Percentiles rank a stretch among this genome's conserved stretches.
Conservation (phyloP, 176 grass and related monocot species). For the Carex scoparia region DNA sequence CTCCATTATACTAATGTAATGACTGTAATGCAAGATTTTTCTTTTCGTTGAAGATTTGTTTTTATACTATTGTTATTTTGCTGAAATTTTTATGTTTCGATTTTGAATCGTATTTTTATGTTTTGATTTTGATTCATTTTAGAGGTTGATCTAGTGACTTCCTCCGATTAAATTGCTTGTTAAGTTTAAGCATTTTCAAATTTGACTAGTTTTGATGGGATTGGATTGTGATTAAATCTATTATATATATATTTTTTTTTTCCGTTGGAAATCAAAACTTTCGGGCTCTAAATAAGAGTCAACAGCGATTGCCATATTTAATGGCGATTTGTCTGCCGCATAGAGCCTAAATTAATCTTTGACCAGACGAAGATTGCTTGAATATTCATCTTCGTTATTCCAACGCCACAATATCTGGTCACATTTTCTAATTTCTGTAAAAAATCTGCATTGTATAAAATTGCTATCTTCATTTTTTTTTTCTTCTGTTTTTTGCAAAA, state of each 20-base stretch:
- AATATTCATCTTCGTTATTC: conserved; percentile 28
- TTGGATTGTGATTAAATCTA: too few species aligned
- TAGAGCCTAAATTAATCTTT: conserved; percentile 33
- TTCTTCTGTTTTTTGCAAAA: not conserved
- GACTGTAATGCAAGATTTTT: too few species aligned
- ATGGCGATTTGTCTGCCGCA: conserved; percentile 47
- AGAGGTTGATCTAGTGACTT: not conserved
- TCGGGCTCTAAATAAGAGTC: conserved; percentile 35
- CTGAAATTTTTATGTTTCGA: not conserved
- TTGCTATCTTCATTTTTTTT: not conserved
- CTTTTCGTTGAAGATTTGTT: not conserved
- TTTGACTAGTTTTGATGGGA: too few species aligned
- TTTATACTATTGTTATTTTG: too few species aligned
- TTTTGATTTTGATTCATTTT: not conserved
- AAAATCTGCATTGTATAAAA: not conserved
- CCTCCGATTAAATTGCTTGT: too few species aligned
- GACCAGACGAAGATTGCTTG: conserved; percentile 40
- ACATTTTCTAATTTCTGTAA: not conserved
- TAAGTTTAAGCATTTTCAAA: too few species aligned
- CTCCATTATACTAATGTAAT: not conserved
- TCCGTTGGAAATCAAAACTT: not conserved
- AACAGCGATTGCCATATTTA: conserved; percentile 32
- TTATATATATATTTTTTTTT: not conserved
- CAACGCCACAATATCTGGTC: conserved; percentile 43
- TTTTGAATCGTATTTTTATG: not conserved